A percentile compares a stretch with the other conserved stretches of the same genome.
phyloP scores from a whole-genome alignment of 768 basidiomycete genomes.

The Russula sp. region DNA sequence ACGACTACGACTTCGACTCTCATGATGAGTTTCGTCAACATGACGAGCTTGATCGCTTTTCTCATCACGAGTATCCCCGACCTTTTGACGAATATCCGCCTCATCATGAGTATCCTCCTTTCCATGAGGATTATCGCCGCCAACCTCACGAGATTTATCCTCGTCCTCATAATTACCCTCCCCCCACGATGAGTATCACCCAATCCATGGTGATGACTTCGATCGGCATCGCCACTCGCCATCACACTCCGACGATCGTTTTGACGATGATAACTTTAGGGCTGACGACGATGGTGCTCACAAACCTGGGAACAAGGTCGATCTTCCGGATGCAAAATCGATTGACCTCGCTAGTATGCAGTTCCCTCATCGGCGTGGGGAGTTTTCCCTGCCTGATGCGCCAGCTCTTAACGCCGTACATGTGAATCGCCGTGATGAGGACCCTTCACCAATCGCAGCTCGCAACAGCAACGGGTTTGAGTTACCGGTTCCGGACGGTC shows the following conservation, averaged over 20 bases:
- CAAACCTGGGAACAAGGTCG: neutral
- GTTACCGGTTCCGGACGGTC: neutral
- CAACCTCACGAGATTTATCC: neutral
- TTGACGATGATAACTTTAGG: neutral
- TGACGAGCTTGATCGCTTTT: neutral
- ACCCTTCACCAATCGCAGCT: neutral
- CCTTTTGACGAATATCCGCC: neutral
- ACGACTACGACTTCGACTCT: neutral
- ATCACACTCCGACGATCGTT: neutral
- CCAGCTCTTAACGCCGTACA: neutral
- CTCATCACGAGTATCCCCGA: neutral
- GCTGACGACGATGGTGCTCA: neutral
- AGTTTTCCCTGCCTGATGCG: neutral
- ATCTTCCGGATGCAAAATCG: neutral
- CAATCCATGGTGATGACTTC: neutral
- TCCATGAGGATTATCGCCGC: slow-evolving; percentile 2
- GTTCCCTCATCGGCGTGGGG: slow-evolving; percentile 11
- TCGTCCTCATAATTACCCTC: neutral
- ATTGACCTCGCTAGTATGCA: slow-evolving; percentile 13
- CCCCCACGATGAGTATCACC: neutral
- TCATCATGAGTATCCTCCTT: neutral
- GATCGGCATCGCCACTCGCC: neutral
- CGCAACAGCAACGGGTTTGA: neutral
- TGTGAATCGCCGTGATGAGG: neutral
- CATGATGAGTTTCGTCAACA: slow-evolving; percentile 1